These are phyloP conservation scores for Thermothelomyces thermophilus DNA, from an alignment of 2,329 filamentous ascomycete species.

Conservation along the genomic window DNA sequence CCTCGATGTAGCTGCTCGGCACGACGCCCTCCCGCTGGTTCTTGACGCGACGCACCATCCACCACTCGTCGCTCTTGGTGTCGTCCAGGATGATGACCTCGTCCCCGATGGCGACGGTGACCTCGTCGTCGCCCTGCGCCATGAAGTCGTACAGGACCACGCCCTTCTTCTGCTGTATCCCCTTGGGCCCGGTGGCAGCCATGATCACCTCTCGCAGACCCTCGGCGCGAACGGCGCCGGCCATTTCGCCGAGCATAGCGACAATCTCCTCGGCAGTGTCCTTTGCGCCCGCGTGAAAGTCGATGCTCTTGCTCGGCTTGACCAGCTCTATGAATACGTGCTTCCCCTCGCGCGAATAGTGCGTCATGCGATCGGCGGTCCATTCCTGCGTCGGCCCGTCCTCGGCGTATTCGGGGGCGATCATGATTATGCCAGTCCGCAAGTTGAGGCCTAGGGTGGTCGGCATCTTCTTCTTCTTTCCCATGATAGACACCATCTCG, in stretches of 20 bases:
- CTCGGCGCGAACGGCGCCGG: conserved; percentile 77
- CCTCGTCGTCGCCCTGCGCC: conserved; percentile 94
- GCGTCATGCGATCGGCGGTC: conserved; percentile 90
- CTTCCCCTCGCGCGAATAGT: conserved; percentile 96
- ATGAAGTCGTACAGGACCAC: conserved; percentile 90
- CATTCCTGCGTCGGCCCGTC: conserved; percentile 87
- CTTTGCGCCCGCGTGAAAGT: conserved; percentile 95
- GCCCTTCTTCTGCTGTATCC: conserved; percentile 62
- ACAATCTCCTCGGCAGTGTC: conserved; percentile 95
- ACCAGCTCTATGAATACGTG: conserved; percentile 95
- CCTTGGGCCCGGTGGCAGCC: conserved; percentile 59
- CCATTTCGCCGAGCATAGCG: conserved; percentile 76
- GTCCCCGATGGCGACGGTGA: conserved; percentile 82
- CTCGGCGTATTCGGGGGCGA: conserved; percentile 75
- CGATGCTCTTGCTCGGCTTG: conserved; percentile 84
- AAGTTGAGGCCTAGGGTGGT: conserved; percentile 94
- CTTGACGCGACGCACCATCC: conserved; percentile 85
- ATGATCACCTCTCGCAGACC: conserved; percentile 78
- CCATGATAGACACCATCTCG: conserved; percentile 95
- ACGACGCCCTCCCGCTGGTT: conserved; percentile 95
- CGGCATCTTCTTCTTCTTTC: conserved; percentile 96
- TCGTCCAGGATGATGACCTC: conserved; percentile 90
- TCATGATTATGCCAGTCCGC: conserved; percentile 79
- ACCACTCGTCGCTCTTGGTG: conserved; percentile 93
- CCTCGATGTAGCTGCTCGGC: conserved; percentile 90